Evolutionary conservation across 306 rosid species (phyloP).

Genomic region (Oemleria cerasiformis): DNA sequence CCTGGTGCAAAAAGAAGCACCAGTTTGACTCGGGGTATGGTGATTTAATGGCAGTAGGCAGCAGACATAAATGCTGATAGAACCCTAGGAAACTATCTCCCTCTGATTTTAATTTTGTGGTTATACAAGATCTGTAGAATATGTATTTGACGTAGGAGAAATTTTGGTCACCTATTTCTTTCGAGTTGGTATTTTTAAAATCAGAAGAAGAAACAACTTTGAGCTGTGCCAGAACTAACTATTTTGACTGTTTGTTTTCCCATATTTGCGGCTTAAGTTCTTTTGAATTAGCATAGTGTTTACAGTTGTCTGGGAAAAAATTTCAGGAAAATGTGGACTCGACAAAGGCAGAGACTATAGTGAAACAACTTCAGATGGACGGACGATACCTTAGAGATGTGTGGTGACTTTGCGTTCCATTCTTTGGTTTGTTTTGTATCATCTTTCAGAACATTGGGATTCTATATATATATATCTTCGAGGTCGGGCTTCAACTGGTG

Average conservation of each 20-base stretch:
- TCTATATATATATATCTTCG: slow-evolving; percentile 7
- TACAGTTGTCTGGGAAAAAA: slow-evolving; percentile 15
- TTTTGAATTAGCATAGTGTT: slow-evolving; percentile 4
- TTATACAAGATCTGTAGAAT: neutral
- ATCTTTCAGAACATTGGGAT: slow-evolving; percentile 19
- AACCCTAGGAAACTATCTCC: neutral
- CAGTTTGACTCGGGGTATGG: neutral
- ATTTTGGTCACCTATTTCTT: neutral
- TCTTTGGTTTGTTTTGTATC: slow-evolving; percentile 23
- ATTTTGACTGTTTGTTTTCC: neutral
- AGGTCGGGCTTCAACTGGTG: slow-evolving; percentile 29
- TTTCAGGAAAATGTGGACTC: slow-evolving; percentile 72
- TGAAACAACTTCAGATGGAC: slow-evolving; percentile 73
- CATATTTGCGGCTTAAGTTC: neutral
- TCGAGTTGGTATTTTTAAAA: neutral
- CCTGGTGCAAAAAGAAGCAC: neutral
- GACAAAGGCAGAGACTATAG: slow-evolving; percentile 67
- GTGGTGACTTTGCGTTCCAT: slow-evolving; percentile 52
- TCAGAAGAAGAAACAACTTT: neutral
- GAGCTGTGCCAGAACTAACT: neutral
- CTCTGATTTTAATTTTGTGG: neutral
- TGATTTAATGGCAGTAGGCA: neutral
- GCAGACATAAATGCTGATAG: neutral
- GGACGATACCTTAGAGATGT: slow-evolving; percentile 87
- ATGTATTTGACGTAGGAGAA: neutral